Conservation (phyloP, 257 asterid genomes). For the Solanum gandarillasii region DNA sequence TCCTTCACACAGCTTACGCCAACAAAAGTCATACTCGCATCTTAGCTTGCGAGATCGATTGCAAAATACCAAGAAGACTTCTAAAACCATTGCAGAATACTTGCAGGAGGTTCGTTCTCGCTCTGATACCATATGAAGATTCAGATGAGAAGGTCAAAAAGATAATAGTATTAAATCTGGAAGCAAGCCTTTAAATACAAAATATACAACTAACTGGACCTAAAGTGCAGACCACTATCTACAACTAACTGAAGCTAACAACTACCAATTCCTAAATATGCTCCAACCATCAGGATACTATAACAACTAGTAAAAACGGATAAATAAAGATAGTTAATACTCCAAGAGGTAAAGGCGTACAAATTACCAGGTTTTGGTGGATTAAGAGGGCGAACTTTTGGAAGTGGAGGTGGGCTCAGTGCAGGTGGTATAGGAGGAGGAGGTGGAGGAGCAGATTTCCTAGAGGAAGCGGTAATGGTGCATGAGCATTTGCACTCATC, state of each 20-base stretch:
- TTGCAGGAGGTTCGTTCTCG: too few species aligned
- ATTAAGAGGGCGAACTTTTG: slow-evolving; percentile 57
- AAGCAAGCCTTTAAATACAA: not conserved
- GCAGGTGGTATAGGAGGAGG: slow-evolving; percentile 53
- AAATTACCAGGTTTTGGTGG: slow-evolving; percentile 39
- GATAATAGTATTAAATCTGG: not conserved
- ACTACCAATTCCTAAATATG: not conserved
- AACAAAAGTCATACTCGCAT: too few species aligned
- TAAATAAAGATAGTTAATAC: not conserved
- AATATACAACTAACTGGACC: not conserved
- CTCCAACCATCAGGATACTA: too few species aligned
- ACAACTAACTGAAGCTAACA: not conserved
- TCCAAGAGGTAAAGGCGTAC: slow-evolving; percentile 40
- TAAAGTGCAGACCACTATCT: not conserved
- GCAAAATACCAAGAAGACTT: too few species aligned
- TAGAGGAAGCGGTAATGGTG: slow-evolving; percentile 60
- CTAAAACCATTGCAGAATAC: too few species aligned
- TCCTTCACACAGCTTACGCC: too few species aligned
- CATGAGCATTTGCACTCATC: slow-evolving; percentile 9
- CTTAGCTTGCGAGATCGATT: too few species aligned
- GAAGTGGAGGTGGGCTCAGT: slow-evolving; percentile 68
- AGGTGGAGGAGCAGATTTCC: slow-evolving; percentile 43
- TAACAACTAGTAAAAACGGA: not conserved
- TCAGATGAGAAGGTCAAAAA: too few species aligned
- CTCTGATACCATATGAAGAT: too few species aligned